Percentiles rank a stretch among this genome's conserved stretches.
Evolutionary conservation across 2,329 filamentous ascomycete species (phyloP).

Genomic region (Calonectria pteridis): DNA sequence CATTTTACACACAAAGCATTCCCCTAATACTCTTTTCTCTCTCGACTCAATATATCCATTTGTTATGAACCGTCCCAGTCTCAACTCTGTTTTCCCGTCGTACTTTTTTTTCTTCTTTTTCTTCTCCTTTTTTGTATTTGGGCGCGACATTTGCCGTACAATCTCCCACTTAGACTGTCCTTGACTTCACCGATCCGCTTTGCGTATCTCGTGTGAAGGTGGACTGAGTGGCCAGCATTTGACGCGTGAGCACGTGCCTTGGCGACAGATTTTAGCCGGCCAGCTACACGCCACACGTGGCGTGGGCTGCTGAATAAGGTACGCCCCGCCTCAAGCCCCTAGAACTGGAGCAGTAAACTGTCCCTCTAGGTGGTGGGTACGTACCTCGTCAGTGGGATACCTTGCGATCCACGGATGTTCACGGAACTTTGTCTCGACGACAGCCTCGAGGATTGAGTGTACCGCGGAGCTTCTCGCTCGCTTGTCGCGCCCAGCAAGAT

Average conservation of each 20-base stretch:
- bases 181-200: too few species aligned
- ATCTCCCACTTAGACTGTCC: too few species aligned
- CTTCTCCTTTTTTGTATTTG: too few species aligned
- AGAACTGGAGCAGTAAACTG: conserved; percentile 27
- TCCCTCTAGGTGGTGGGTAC: conserved; percentile 31
- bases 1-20: too few species aligned
- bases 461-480: background rate
- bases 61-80: too few species aligned
- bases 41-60: too few species aligned
- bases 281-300: background rate
- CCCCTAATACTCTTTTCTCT: too few species aligned
- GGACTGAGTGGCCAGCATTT: background rate
- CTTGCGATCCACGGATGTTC: conserved; percentile 14
- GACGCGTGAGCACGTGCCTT: conserved; percentile 22
- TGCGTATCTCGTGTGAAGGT: background rate
- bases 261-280: background rate
- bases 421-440: conserved; percentile 31
- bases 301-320: background rate
- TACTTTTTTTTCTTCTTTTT: too few species aligned
- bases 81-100: too few species aligned
- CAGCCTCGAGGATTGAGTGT: conserved; percentile 27
- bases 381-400: conserved; percentile 31
- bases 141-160: too few species aligned
- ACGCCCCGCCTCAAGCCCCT: background rate
- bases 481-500: conserved; percentile 27